phyloP scores from a whole-genome alignment of 23 red algal species.

The Gracilaria domingensis region DNA sequence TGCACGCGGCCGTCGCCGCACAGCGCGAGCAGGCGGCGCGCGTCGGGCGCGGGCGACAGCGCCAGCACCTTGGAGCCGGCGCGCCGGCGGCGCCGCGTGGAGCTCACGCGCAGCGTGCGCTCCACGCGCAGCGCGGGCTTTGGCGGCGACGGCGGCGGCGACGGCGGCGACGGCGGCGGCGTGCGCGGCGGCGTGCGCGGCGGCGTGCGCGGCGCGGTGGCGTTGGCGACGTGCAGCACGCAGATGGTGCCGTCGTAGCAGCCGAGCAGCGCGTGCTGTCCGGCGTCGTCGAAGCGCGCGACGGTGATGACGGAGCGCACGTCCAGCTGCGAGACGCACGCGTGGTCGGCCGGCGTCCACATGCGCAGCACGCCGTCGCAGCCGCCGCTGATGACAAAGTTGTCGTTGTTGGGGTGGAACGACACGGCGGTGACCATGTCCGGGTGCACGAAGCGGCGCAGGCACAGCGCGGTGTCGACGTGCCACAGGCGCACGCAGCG shows the following conservation, averaged over 20 bases:
- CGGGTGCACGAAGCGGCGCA: slow-evolving; percentile 90
- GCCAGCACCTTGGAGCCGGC: slow-evolving; percentile 4
- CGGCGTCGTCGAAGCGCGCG: slow-evolving; percentile 59
- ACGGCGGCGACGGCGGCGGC: background rate
- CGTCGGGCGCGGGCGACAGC: background rate
- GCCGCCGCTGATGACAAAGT: slow-evolving; percentile 74
- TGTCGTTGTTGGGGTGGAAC: slow-evolving; percentile 80
- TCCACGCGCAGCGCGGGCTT: background rate
- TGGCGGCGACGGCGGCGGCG: background rate
- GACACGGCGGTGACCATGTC: slow-evolving; percentile 90
- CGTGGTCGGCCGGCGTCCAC: slow-evolving; percentile 64
- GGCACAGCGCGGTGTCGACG: slow-evolving; percentile 58
- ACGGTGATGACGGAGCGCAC: slow-evolving; percentile 73
- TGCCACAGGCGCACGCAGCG: slow-evolving; percentile 92
- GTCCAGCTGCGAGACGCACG: slow-evolving; percentile 56
- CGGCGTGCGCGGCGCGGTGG: background rate
- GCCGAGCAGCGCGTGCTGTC: slow-evolving; percentile 51
- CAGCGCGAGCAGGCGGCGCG: background rate
- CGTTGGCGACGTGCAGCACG: slow-evolving; percentile 42
- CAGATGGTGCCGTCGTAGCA: slow-evolving; percentile 74
- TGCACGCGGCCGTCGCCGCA: slow-evolving; percentile 11
- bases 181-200: background rate
- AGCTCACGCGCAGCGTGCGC: background rate
- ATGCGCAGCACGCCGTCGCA: slow-evolving; percentile 79
- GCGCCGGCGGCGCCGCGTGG: background rate